phyloP scores from a whole-genome alignment of 2,329 filamentous ascomycete genomes.

The Biscogniauxia marginata region DNA sequence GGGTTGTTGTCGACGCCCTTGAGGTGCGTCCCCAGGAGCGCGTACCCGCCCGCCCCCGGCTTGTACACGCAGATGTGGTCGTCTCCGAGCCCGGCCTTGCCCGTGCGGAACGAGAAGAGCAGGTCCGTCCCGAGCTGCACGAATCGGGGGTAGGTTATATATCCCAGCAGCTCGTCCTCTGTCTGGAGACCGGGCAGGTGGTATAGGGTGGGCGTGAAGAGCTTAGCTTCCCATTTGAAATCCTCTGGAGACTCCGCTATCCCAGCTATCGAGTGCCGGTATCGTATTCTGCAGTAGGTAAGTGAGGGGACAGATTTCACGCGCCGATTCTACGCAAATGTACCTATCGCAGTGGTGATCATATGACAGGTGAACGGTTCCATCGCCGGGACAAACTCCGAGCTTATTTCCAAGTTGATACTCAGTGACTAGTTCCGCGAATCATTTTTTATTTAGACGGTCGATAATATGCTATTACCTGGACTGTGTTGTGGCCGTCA shows the following conservation, averaged over 20 bases:
- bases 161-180: slow-evolving; percentile 30
- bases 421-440: background rate
- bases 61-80: slow-evolving; percentile 48
- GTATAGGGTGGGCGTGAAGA: slow-evolving; percentile 39
- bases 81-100: slow-evolving; percentile 49
- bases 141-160: slow-evolving; percentile 51
- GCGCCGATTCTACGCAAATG: slow-evolving; percentile 4
- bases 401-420: slow-evolving; percentile 28
- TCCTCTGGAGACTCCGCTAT: slow-evolving; percentile 33
- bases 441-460: background rate
- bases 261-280: slow-evolving; percentile 36
- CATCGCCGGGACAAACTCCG: slow-evolving; percentile 48
- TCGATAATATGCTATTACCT: slow-evolving; percentile 29
- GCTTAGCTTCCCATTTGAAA: slow-evolving; percentile 32
- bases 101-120: slow-evolving; percentile 49
- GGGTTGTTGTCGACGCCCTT: slow-evolving; percentile 54
- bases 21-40: slow-evolving; percentile 39
- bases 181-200: slow-evolving; percentile 35
- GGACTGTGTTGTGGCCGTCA: slow-evolving; percentile 53
- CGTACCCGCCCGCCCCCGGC: slow-evolving; percentile 36
- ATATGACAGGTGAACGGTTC: slow-evolving; percentile 52
- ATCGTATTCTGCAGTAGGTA: slow-evolving; percentile 31
- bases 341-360: slow-evolving; percentile 48
- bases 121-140: slow-evolving; percentile 37
- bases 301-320: background rate